These are phyloP conservation scores for Pittosporum tobira DNA, from an alignment of 129 eudicot genomes.

Conservation along the genomic window DNA sequence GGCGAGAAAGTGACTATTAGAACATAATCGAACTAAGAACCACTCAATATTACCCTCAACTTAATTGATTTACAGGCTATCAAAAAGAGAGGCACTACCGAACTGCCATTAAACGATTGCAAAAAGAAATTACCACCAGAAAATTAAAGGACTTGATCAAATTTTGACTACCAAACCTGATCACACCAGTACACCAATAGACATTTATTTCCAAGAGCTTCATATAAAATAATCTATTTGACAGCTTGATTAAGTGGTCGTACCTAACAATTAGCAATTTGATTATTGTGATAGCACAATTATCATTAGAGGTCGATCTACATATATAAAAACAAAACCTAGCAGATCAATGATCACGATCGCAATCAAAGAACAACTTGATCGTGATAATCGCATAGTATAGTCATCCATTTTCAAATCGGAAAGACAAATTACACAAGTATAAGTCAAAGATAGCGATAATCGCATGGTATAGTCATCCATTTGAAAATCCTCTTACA, in stretches of 20 bases:
- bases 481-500: not conserved
- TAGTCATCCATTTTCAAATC: no score
- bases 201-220: not conserved
- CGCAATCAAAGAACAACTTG: not conserved
- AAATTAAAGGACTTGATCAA: not conserved
- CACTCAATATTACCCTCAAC: not conserved
- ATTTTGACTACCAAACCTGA: no score
- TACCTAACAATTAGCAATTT: not conserved
- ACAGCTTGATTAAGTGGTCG: not conserved
- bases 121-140: no score
- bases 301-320: not conserved
- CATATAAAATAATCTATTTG: not conserved
- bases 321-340: not conserved
- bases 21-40: not conserved
- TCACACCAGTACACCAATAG: not conserved
- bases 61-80: not conserved
- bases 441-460: not conserved
- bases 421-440: not conserved
- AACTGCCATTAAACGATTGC: not conserved
- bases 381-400: no score
- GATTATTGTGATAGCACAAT: not conserved
- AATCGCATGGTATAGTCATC: no score
- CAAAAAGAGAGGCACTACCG: no score
- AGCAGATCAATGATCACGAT: not conserved
- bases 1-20: not conserved